Percentiles rank a stretch among this genome's conserved stretches.
phyloP scores from a whole-genome alignment of 2,329 filamentous ascomycete genomes.

The Plectosphaerella plurivora region DNA sequence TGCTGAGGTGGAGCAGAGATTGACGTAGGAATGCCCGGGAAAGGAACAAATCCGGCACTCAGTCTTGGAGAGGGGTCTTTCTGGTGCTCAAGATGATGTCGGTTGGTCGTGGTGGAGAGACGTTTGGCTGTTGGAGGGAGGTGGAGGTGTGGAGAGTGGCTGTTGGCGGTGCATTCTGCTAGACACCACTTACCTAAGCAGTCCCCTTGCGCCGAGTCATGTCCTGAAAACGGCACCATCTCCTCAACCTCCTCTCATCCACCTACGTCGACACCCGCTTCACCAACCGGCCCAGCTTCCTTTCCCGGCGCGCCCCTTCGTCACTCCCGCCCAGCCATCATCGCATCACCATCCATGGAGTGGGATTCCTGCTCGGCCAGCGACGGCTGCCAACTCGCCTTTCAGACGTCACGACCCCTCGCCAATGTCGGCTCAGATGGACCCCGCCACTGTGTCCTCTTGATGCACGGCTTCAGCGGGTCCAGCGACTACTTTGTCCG shows the following conservation, averaged over 20 bases:
- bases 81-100: too few relatives aligned
- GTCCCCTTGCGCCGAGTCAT: neutral
- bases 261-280: neutral
- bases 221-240: neutral
- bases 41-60: too few relatives aligned
- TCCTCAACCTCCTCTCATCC: neutral
- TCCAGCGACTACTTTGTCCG: constrained; percentile 31
- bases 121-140: too few relatives aligned
- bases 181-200: too few relatives aligned
- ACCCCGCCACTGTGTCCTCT: constrained; percentile 21
- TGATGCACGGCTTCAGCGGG: constrained; percentile 36
- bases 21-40: too few relatives aligned
- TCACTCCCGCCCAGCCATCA: neutral
- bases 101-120: too few relatives aligned
- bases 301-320: neutral
- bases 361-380: constrained; percentile 21
- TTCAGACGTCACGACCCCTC: constrained; percentile 27
- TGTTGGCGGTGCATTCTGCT: too few relatives aligned
- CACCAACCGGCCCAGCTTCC: neutral
- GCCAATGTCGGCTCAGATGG: constrained; percentile 1
- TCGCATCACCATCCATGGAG: constrained; percentile 17
- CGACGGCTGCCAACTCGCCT: constrained; percentile 27
- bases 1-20: too few relatives aligned
- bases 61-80: too few relatives aligned
- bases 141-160: too few relatives aligned